Evolutionary conservation across 2,329 filamentous ascomycete genomes (phyloP).

Genomic region (Aspergillus proliferans): DNA sequence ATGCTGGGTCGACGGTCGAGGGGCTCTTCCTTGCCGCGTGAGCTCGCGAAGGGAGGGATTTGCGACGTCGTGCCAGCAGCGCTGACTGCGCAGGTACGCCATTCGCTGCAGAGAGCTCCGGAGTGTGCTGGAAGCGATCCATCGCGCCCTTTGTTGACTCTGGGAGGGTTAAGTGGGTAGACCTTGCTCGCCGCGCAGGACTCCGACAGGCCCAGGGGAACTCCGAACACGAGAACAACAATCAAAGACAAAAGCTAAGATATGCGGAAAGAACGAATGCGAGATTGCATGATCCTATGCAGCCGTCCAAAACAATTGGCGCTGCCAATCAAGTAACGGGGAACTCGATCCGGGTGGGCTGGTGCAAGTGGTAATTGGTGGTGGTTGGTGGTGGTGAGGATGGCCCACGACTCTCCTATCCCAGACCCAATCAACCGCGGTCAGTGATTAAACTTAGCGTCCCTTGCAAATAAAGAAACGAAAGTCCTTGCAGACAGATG

Average conservation of each 20-base stretch:
- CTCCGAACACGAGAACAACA: constrained; percentile 21
- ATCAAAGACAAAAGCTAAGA: background rate
- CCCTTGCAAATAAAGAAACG: background rate
- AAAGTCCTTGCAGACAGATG: background rate
- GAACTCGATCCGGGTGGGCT: background rate
- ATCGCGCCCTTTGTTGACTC: constrained; percentile 15
- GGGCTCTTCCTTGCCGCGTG: constrained; percentile 19
- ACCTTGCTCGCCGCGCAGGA: constrained; percentile 10
- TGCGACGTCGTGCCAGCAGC: constrained; percentile 41
- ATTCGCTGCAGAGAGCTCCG: constrained; percentile 14
- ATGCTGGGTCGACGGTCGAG: constrained; percentile 36
- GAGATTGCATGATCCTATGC: background rate
- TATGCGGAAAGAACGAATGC: background rate
- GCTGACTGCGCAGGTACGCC: constrained; percentile 24
- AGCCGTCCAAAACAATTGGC: background rate
- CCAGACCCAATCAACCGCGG: background rate
- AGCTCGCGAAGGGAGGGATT: constrained; percentile 31
- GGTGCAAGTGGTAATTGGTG: background rate
- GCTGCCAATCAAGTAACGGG: background rate
- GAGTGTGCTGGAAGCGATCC: constrained; percentile 21
- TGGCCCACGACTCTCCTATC: background rate
- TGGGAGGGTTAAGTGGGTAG: constrained; percentile 3
- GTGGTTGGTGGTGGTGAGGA: background rate
- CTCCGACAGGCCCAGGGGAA: constrained; percentile 17
- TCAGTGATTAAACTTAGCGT: background rate